phyloP scores from a whole-genome alignment of 179 eudicot genomes.

The Pouteria campechiana region DNA sequence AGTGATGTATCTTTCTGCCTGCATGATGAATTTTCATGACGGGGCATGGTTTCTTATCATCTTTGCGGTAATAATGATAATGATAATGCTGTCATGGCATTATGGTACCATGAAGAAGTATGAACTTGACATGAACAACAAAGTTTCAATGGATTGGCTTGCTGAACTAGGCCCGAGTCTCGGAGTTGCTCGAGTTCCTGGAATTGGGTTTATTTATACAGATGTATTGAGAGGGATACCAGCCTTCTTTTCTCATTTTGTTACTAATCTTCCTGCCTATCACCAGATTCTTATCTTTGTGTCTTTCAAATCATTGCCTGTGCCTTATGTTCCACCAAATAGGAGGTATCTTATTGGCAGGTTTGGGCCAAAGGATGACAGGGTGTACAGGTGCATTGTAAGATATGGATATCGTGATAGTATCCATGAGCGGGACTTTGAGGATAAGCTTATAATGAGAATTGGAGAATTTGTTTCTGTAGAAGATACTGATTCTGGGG shows the following conservation, averaged over 20 bases:
- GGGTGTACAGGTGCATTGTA: slow-evolving; percentile 67
- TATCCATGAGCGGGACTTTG: slow-evolving; percentile 65
- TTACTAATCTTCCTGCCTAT: slow-evolving; percentile 84
- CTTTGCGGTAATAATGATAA: slow-evolving; percentile 37
- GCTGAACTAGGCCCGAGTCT: slow-evolving; percentile 57
- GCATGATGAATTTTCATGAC: slow-evolving; percentile 47
- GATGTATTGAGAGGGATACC: slow-evolving; percentile 76
- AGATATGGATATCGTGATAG: slow-evolving; percentile 70
- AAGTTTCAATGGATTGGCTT: slow-evolving; percentile 74
- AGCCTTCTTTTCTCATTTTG: slow-evolving; percentile 83
- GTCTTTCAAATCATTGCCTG: slow-evolving; percentile 58
- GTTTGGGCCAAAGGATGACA: slow-evolving; percentile 62
- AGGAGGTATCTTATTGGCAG: slow-evolving; percentile 63
- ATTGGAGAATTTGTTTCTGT: slow-evolving; percentile 59
- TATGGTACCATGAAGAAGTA: slow-evolving; percentile 74
- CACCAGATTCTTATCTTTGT: slow-evolving; percentile 72
- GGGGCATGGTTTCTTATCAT: slow-evolving; percentile 71
- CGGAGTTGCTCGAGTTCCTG: slow-evolving; percentile 70
- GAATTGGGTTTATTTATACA: slow-evolving; percentile 76
- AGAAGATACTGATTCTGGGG: slow-evolving; percentile 23
- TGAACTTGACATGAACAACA: slow-evolving; percentile 61
- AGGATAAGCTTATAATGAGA: slow-evolving; percentile 57
- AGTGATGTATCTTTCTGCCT: slow-evolving; percentile 59
- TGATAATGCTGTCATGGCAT: slow-evolving; percentile 74
- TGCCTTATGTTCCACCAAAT: slow-evolving; percentile 39